Evolutionary conservation across 768 basidiomycete genomes (phyloP).

Genomic region (Rhizopogon roseolus): DNA sequence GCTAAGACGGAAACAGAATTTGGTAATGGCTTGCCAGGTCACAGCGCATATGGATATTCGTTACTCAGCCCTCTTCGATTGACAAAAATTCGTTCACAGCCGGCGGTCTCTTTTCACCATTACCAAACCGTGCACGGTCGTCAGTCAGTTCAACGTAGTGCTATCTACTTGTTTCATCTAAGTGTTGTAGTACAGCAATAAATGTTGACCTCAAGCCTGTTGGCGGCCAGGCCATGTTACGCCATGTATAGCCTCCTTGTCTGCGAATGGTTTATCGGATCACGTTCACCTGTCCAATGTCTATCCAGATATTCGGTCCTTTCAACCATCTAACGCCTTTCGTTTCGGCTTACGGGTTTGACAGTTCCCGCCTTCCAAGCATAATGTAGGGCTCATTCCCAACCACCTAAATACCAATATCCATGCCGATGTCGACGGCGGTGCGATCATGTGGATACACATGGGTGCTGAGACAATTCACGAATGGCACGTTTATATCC

Average conservation of each 20-base stretch:
- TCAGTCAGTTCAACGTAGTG: neutral
- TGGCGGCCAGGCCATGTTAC: neutral
- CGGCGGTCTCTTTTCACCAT: neutral
- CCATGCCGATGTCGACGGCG: slow-evolving; percentile 3
- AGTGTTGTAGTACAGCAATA: neutral
- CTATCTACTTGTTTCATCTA: neutral
- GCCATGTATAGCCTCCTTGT: slow-evolving; percentile 1
- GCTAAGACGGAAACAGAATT: slow-evolving; percentile 28
- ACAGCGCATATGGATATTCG: slow-evolving; percentile 28
- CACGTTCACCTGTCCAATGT: neutral
- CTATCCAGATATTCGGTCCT: too few species aligned
- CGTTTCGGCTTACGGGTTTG: neutral
- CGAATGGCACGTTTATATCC: slow-evolving; percentile 1
- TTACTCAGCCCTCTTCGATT: slow-evolving; percentile 3
- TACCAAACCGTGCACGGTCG: neutral
- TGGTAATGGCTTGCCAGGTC: slow-evolving; percentile 31
- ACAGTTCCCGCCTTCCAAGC: neutral
- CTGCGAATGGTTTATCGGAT: slow-evolving; percentile 1
- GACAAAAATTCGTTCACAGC: neutral
- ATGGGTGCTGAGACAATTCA: neutral
- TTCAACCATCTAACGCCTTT: neutral
- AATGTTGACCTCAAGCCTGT: neutral
- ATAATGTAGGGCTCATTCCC: neutral
- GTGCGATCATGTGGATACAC: neutral
- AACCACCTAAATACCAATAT: too few species aligned